Conservation (phyloP, 148 eudicot genomes). For the Oxyria digyna region DNA sequence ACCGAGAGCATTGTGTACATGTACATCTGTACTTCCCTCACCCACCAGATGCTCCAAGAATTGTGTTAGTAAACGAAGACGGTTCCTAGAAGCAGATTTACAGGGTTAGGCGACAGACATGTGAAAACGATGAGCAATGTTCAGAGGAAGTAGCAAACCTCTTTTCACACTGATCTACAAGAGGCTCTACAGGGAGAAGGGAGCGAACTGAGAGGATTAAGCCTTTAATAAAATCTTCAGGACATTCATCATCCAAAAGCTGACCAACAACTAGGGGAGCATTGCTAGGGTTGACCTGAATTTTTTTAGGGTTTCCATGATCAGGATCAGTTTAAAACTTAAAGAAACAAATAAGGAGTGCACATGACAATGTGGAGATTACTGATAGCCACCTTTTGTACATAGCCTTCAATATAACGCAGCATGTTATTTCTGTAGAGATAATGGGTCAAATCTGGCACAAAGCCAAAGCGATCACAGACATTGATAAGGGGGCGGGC, state of each 20-base stretch:
- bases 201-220: constrained; percentile 90
- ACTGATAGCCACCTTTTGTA: constrained; percentile 61
- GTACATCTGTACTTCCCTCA: constrained; percentile 96
- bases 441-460: constrained; percentile 93
- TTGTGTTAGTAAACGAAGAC: constrained; percentile 86
- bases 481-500: constrained; percentile 94
- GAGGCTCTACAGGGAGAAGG: constrained; percentile 91
- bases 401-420: constrained; percentile 96
- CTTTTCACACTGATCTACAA: constrained; percentile 93
- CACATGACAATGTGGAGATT: not conserved
- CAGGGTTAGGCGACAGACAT: constrained; percentile 8
- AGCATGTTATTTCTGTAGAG: constrained; percentile 88
- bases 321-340: not conserved
- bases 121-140: not conserved
- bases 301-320: not conserved
- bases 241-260: constrained; percentile 91
- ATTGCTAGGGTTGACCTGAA: constrained; percentile 87
- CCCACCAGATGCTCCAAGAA: constrained; percentile 96
- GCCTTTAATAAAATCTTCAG: constrained; percentile 97
- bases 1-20: constrained; percentile 96
- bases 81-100: constrained; percentile 50
- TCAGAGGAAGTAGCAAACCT: constrained; percentile 29
- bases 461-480: constrained; percentile 92
- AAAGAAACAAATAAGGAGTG: not conserved
- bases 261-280: constrained; percentile 97